A percentile compares a stretch with the other conserved stretches of the same genome.
phyloP scores from a whole-genome alignment of 2,329 filamentous ascomycete species.

The Scortechinia acanthostroma region DNA sequence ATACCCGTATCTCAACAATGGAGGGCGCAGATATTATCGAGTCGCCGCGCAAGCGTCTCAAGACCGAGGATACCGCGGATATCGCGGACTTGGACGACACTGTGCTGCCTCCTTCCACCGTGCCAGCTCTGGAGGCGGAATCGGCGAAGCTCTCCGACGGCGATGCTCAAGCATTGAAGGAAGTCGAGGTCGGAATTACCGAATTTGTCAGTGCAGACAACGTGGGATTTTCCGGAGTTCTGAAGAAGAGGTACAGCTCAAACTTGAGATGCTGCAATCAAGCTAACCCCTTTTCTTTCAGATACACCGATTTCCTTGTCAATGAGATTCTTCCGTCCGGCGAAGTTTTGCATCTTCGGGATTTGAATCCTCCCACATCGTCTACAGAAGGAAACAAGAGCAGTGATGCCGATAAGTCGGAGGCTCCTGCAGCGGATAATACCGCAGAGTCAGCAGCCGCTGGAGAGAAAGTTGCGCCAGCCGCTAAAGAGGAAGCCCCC shows the following conservation, averaged over 20 bases:
- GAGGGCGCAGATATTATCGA: constrained; percentile 18
- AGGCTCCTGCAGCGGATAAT: background rate
- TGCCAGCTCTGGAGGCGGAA: too few species aligned
- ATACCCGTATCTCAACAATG: constrained; percentile 8
- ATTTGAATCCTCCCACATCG: constrained; percentile 15
- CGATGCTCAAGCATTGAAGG: constrained; percentile 7
- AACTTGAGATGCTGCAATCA: constrained; percentile 3
- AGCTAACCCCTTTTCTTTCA: constrained; percentile 14
- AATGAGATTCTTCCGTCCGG: constrained; percentile 64
- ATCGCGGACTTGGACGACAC: constrained; percentile 6
- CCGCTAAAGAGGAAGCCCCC: constrained; percentile 1
- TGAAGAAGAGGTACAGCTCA: constrained; percentile 55
- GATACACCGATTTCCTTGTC: constrained; percentile 70
- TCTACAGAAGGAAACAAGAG: background rate
- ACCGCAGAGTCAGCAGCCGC: constrained; percentile 1
- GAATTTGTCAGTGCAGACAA: constrained; percentile 50
- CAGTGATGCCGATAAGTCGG: background rate
- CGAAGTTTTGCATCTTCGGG: constrained; percentile 51
- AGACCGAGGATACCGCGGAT: constrained; percentile 14
- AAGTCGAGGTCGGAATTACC: constrained; percentile 46
- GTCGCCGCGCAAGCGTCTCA: constrained; percentile 23
- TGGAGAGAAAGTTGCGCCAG: constrained; percentile 8
- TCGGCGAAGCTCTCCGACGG: background rate
- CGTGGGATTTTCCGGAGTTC: constrained; percentile 50
- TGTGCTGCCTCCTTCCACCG: too few species aligned